These are phyloP conservation scores for Inga oerstediana DNA, from an alignment of 306 rosid species.

Conservation along the genomic window DNA sequence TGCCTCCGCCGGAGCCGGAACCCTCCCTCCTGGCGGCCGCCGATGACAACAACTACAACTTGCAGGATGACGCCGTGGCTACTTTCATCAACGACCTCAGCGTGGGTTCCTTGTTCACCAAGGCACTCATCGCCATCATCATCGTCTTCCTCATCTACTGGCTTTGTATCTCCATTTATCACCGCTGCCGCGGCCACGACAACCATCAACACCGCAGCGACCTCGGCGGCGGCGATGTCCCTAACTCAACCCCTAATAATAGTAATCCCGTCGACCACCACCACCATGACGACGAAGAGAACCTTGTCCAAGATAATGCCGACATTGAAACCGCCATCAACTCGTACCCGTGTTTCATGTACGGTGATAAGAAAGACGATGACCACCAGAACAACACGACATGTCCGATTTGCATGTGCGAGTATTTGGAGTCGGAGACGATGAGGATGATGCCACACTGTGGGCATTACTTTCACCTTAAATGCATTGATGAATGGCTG, in stretches of 20 bases:
- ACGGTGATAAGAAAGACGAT: neutral
- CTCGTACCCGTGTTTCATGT: neutral
- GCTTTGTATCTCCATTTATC: neutral
- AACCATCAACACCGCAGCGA: neutral
- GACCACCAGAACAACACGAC: neutral
- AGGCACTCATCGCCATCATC: neutral
- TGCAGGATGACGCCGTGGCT: too few species aligned
- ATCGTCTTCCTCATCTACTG: neutral
- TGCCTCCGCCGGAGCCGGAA: neutral
- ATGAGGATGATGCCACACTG: constrained; percentile 8
- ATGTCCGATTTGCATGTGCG: neutral
- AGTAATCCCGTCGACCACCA: neutral
- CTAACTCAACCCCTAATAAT: neutral
- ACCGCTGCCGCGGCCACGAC: neutral
- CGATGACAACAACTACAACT: neutral
- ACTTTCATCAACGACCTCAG: neutral
- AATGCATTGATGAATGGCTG: constrained; percentile 1
- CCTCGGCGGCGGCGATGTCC: neutral
- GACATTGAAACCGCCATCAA: neutral
- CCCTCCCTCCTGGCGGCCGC: neutral
- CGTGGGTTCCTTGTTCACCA: neutral
- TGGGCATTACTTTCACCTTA: constrained; percentile 16
- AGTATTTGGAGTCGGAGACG: neutral
- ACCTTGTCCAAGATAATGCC: neutral
- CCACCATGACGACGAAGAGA: neutral